Evolutionary conservation across 179 eudicot genomes (phyloP).

Genomic region (Gypsophila paniculata): DNA sequence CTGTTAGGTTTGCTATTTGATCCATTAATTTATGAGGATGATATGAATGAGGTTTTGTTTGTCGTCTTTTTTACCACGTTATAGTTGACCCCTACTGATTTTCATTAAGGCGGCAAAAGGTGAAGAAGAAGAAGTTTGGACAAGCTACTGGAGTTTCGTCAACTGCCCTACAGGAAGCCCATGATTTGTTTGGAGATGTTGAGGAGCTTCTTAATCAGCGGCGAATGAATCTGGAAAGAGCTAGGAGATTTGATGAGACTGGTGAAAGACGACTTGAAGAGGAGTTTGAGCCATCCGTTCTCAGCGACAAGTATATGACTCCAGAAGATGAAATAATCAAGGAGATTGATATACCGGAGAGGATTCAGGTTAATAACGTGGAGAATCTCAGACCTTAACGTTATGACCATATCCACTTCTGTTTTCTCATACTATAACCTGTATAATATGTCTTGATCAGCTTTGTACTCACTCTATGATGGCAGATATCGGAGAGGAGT

Average conservation of each 20-base stretch:
- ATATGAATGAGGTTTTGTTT: too few relatives aligned
- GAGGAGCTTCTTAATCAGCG: conserved; percentile 69
- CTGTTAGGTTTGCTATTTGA: conserved; percentile 47
- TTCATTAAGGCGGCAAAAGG: conserved; percentile 54
- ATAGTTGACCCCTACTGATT: conserved; percentile 8
- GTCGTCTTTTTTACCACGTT: conserved; percentile 7
- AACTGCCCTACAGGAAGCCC: conserved; percentile 81
- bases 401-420: background rate
- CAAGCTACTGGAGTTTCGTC: conserved; percentile 76
- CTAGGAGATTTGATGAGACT: conserved; percentile 40
- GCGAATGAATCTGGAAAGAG: conserved; percentile 43
- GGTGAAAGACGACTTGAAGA: conserved; percentile 75
- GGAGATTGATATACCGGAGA: conserved; percentile 75
- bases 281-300: conserved; percentile 77
- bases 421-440: background rate
- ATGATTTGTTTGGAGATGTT: conserved; percentile 88
- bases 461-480: background rate
- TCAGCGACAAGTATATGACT: conserved; percentile 86
- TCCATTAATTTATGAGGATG: background rate
- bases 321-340: conserved; percentile 73
- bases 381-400: background rate
- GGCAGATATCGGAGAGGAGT: conserved; percentile 67
- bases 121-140: conserved; percentile 61
- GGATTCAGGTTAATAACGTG: conserved; percentile 63
- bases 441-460: background rate